Conservation (phyloP, 2,329 filamentous ascomycete species). For the Ophiobolus disseminans region DNA sequence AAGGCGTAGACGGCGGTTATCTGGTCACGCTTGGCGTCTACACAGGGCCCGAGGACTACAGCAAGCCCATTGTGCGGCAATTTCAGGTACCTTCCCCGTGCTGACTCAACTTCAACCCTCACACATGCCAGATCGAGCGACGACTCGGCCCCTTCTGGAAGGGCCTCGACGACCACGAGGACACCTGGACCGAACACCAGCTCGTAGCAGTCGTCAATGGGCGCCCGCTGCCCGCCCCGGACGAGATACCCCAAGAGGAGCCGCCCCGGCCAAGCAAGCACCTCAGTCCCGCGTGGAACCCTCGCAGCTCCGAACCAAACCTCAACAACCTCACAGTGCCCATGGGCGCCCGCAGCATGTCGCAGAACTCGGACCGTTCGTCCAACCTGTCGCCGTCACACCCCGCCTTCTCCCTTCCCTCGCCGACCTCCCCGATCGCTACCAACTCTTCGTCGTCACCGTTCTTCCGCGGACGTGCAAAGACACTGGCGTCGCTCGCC, state of each 20-base stretch:
- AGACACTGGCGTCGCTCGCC: conserved; percentile 83
- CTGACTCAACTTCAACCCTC: conserved; percentile 12
- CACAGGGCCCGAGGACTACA: conserved; percentile 91
- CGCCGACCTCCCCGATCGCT: conserved; percentile 62
- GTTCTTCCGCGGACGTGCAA: conserved; percentile 82
- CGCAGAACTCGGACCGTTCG: conserved; percentile 76
- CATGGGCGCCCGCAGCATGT: conserved; percentile 77
- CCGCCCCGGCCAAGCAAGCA: conserved; percentile 54
- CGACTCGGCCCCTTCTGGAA: conserved; percentile 94
- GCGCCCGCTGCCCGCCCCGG: conserved; percentile 80
- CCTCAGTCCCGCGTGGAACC: conserved; percentile 48
- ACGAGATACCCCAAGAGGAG: conserved; percentile 78
- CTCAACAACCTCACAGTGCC: conserved; percentile 79
- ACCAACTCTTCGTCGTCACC: conserved; percentile 49
- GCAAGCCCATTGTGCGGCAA: conserved; percentile 84
- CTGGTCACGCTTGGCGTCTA: conserved; percentile 95
- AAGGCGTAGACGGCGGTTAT: conserved; percentile 93
- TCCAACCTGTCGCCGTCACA: conserved; percentile 65
- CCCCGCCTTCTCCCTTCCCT: conserved; percentile 66
- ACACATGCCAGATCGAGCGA: conserved; percentile 78
- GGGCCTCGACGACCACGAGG: conserved; percentile 85
- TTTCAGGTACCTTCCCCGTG: conserved; percentile 73
- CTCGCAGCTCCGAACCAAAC: conserved; percentile 64
- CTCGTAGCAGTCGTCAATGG: conserved; percentile 89
- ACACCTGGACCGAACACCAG: conserved; percentile 92